phyloP scores from a whole-genome alignment of 805 yeast species.

The Candida glaebosa region DNA sequence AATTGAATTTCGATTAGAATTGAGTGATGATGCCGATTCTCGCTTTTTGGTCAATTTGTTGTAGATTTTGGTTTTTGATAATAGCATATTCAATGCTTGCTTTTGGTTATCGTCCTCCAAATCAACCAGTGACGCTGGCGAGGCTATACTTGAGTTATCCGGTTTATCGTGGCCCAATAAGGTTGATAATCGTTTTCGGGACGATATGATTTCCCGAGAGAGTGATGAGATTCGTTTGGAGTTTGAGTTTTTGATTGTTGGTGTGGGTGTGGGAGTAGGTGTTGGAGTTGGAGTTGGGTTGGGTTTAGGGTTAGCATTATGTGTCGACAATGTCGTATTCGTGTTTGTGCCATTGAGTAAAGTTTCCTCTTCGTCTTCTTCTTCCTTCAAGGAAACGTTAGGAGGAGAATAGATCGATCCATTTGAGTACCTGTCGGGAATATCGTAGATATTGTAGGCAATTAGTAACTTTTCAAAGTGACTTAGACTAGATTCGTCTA shows the following conservation, averaged over 20 bases:
- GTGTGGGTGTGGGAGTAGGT: background rate
- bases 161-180: slow-evolving; percentile 6
- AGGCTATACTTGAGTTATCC: background rate
- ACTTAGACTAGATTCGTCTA: slow-evolving; percentile 24
- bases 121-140: background rate
- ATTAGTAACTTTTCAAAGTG: slow-evolving; percentile 29
- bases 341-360: background rate
- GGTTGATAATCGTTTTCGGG: slow-evolving; percentile 19
- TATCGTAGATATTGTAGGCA: slow-evolving; percentile 31
- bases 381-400: slow-evolving; percentile 4
- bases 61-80: slow-evolving; percentile 33
- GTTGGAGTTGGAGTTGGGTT: background rate
- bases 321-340: background rate
- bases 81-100: slow-evolving; percentile 5
- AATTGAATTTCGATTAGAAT: slow-evolving; percentile 9
- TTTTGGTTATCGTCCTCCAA: background rate
- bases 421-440: background rate
- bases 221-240: slow-evolving; percentile 4
- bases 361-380: slow-evolving; percentile 3
- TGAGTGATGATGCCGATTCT: slow-evolving; percentile 30
- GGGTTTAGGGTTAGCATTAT: background rate
- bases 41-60: slow-evolving; percentile 34
- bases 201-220: slow-evolving; percentile 7
- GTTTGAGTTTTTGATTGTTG: background rate
- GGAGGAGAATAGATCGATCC: background rate